Base-by-base conservation (phyloP, 305 asterid genomes). In the Rubia occidens region DNA sequence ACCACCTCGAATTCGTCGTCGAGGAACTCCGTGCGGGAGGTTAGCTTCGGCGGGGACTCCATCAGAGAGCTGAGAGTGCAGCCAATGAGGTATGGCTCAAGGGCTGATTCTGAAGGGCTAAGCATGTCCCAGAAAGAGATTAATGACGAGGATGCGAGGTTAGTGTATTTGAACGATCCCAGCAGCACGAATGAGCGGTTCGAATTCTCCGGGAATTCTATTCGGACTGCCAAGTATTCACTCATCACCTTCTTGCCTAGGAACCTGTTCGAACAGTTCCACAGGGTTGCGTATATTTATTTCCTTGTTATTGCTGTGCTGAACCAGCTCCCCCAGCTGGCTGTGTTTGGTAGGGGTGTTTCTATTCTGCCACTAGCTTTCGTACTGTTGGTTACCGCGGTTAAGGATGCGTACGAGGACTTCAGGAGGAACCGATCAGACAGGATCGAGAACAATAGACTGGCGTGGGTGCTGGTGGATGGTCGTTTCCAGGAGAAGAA, bases 241-340 rank as follows among this genome's bases (percentile, higher is more conserved):
- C 14, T 91, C 64, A 60, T 95, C 71, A 89, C 95, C 15, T 95
- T 95, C 96, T 82, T 95, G 89, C 99, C 99, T 17, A 76, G 87
- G 58, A 95, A 95, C 80, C 73, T 95, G 80, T 95, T 89, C 51
- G 99, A 95, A 72, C 99, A 95, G 88, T 95, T 95, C 78, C 99
- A 84, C 70, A 88, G 99, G 77, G 90, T 95, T 67, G 99, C 99
- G 54, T 95, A 95, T 69, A 67, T 95, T 8, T 95, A 95, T 81
- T 95, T 95, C 82, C 94, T 95, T 37, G 94, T 79, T 55, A 95
- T 95, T 77, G 99, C 96, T 55, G 74, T 95, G 68, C 96, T 95
- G 81, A 95, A 95, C 76, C 99, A 95, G 85, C 85, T 95, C 55
- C 99, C 99, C 20, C 97, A 89, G 86, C 80, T 95, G 68, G 99